phyloP scores from a whole-genome alignment of 176 grass and related monocot genomes.

The Triticum turgidum region DNA sequence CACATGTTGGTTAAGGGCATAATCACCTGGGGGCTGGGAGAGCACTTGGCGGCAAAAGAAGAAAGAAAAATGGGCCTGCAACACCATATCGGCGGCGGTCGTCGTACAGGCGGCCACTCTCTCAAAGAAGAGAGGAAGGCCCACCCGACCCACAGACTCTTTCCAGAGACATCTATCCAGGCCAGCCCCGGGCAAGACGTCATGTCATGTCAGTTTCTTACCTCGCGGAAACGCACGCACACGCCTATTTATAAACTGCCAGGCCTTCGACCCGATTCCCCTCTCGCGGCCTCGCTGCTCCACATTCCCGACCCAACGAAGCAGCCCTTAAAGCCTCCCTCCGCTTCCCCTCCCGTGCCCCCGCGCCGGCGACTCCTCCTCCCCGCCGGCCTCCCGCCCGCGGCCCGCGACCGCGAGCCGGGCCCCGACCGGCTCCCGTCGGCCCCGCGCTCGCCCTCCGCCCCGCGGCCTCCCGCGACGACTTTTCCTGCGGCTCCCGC shows the following conservation, averaged over 20 bases:
- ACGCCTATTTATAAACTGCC: slow-evolving; percentile 32
- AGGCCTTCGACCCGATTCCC: background rate
- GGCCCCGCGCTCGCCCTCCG: background rate
- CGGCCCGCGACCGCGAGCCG: background rate
- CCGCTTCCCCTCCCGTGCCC: background rate
- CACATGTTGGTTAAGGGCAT: no score
- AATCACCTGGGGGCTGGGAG: no score
- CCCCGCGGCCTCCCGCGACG: background rate
- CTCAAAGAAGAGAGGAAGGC: background rate
- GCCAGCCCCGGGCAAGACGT: background rate
- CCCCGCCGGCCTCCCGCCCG: background rate
- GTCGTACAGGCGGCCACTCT: background rate
- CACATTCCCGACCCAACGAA: slow-evolving; percentile 1
- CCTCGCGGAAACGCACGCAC: slow-evolving; percentile 2
- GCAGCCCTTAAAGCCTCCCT: slow-evolving; percentile 21
- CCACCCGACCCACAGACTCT: background rate
- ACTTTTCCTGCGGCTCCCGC: background rate
- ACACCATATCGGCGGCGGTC: background rate
- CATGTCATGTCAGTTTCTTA: background rate
- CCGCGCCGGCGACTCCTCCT: slow-evolving; percentile 14
- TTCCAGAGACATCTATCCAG: slow-evolving; percentile 22
- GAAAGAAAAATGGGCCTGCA: background rate
- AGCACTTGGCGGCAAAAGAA: no score
- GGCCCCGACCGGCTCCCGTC: background rate
- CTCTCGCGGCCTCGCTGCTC: background rate